Evolutionary conservation across 768 basidiomycete genomes (phyloP), one percentile per base, ranked within the genome.

Genomic region (Boletus sp.): DNA sequence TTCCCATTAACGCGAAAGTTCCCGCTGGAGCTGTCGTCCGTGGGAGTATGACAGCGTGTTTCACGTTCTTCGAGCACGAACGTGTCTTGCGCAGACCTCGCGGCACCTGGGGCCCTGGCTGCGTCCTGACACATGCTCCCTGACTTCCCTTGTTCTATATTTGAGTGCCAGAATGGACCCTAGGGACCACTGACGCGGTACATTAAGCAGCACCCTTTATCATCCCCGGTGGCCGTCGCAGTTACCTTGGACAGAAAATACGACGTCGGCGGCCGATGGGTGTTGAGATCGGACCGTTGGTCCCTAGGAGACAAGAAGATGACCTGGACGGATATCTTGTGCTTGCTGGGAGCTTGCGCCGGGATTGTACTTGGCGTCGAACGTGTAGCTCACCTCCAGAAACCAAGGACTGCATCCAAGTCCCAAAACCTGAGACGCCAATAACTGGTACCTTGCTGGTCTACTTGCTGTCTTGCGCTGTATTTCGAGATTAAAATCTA

Each of bases 51-150:
- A 7, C 23, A 23, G 23, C 17, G 4, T 48, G n/a, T 35, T 29
- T 15, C 29, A 29, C n/a, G 47, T 35, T 23, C 17, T 47, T 47
- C 27, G 25, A 30, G 44, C 25, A 58, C 57, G 46, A 59, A 59
- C 51, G 51, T 59, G 50, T 51, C 34, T 51, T 35, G 39, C 6
- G 17, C 3, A 39, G 29, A 43, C 51, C 51, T 54, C n/a, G 29
- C 5, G 37, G 47, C 27, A 30, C 27, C 21, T 15, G 33, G 19
- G 33, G 25, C 23, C 37, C 29, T 37, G 35, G 23, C 15, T 29
- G 21, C 23, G 7, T 39, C 25, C 15, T 25, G 37, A 39, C 32
- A 53, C 27, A 19, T 21, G 30, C 43, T 10, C n/a, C 30, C 17
- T 7, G 27, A 27, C 23, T 4, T 27, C 14, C 15, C 29, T 5